Percentiles rank a stretch among this genome's conserved stretches.
phyloP scores from a whole-genome alignment of 306 rosid species.

The Albizia julibrissin region DNA sequence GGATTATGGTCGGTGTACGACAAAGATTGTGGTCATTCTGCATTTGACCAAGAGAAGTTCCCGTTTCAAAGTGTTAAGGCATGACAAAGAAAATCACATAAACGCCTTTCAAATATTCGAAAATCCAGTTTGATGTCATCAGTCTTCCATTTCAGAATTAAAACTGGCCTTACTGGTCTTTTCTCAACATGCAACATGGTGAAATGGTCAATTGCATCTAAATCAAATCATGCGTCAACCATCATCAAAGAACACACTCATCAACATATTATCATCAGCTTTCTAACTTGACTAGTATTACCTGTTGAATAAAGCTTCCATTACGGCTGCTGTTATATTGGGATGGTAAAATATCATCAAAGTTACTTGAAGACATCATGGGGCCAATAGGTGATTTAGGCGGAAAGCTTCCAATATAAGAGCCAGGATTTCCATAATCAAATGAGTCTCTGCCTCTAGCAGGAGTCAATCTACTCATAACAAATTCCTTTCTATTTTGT shows the following conservation, averaged over 20 bases:
- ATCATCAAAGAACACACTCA: background rate
- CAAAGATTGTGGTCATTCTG: background rate
- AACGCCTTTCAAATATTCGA: background rate
- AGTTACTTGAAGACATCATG: conserved; percentile 35
- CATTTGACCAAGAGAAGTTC: background rate
- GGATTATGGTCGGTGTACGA: background rate
- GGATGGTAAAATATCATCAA: conserved; percentile 44
- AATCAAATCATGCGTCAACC: background rate
- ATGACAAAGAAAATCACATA: too few relatives aligned
- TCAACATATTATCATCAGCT: background rate
- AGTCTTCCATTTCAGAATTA: background rate
- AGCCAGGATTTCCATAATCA: conserved; percentile 48
- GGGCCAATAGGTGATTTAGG: conserved; percentile 41
- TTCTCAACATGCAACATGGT: background rate
- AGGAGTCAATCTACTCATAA: conserved; percentile 22
- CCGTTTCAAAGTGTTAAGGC: background rate
- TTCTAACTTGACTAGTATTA: conserved; percentile 19
- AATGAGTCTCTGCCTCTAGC: conserved; percentile 36
- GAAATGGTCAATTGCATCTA: background rate
- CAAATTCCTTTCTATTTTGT: conserved; percentile 29
- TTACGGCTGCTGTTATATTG: conserved; percentile 37
- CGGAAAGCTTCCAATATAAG: conserved; percentile 39
- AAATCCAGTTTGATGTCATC: background rate
- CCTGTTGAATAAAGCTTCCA: conserved; percentile 51
- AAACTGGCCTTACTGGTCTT: background rate